Evolutionary conservation across 441 rosid species (phyloP), one percentile per base, ranked within the genome.

Genomic region (Omphalea diandra): DNA sequence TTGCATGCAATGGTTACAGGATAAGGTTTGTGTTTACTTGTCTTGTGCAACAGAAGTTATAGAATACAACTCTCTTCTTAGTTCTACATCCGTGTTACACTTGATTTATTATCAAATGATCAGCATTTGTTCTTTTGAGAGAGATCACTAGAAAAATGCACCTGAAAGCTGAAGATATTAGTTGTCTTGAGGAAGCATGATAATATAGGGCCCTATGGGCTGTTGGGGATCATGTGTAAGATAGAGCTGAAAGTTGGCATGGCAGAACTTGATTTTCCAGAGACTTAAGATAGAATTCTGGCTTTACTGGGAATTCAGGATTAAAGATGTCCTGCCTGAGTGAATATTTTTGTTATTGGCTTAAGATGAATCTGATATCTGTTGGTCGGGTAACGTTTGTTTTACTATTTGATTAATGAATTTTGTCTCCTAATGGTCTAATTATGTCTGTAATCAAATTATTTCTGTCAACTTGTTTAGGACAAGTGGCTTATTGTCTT

Each of bases 1-100:
- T 69, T 96, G 99, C 87, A 93, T 96, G 98, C 99, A 93, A 67
- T 95, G 99, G 99, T 79, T 95, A 70, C 90, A 89, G 75, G 99
- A 95, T 73, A 91, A 93, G 98, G 98, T 93, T 62, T 63, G 76
- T 50, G 27, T 49, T 72, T 47, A 41, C 10, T 44, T 9, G 15
- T 59, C 69, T 61, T 66, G 46, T 46, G 7, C 54, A 18, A 18
- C 12, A 47, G 53, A 54, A 29, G 47, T 15, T 59, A 27, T 61
- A 59, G 53, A 47, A 18, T 10, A 20, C 18, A 22, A 29, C 15
- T 33, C 9, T 6, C 7, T 64, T 66, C 32, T 26, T 59, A 31
- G 55, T 59, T 54, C 22, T 72, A 63, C 69, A 10, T 43, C 18
- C 50, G 44, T 40, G 47, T 11, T 8, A 50, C 50, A 4, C n/a